Conservation (phyloP, 78 protist species). For the Dictyostelium intermedium region DNA sequence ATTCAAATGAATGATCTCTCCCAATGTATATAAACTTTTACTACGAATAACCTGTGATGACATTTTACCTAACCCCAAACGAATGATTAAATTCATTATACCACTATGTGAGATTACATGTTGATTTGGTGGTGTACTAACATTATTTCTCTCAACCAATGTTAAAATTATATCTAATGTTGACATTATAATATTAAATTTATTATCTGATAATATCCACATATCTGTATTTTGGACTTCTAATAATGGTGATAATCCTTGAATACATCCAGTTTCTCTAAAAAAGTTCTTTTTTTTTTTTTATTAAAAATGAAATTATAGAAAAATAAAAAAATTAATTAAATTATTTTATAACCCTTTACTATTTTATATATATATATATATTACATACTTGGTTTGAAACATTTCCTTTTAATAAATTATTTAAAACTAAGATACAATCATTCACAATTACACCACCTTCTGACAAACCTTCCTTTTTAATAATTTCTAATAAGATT, state of each 20-base stretch:
- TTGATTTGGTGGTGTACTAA: constrained; percentile 62
- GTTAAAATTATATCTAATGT: constrained; percentile 51
- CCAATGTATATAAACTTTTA: constrained; percentile 59
- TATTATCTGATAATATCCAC: constrained; percentile 79
- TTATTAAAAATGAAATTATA: no score
- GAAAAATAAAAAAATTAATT: neutral
- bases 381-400: constrained; percentile 59
- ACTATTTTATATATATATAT: neutral
- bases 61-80: constrained; percentile 74
- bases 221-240: constrained; percentile 66
- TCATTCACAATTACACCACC: constrained; percentile 79
- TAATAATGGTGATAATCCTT: constrained; percentile 44
- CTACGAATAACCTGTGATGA: constrained; percentile 48
- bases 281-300: constrained; percentile 41
- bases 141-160: constrained; percentile 62
- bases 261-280: constrained; percentile 78
- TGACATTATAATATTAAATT: constrained; percentile 59
- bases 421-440: constrained; percentile 40
- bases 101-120: constrained; percentile 5
- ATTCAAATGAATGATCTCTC: constrained; percentile 50
- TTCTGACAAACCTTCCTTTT: constrained; percentile 72
- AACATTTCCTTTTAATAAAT: constrained; percentile 71
- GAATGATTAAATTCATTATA: constrained; percentile 63
- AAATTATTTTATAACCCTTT: no score
- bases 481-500: constrained; percentile 37